Conservation (phyloP, 805 yeast species). For the Candida michaelii region DNA sequence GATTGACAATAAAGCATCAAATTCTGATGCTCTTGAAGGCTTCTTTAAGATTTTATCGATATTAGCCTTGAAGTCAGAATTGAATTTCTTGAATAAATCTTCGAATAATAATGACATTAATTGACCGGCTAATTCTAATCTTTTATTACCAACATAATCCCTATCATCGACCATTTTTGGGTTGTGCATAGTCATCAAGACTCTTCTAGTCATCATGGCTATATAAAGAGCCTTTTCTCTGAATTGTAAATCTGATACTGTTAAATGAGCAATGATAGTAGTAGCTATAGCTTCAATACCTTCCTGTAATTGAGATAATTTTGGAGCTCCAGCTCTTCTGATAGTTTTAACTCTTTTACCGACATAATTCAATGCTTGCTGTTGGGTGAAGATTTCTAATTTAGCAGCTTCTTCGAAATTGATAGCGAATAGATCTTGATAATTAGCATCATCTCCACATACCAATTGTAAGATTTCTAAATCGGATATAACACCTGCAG, state of each 20-base stretch:
- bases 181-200: constrained; percentile 90
- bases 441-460: constrained; percentile 84
- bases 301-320: constrained; percentile 79
- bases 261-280: constrained; percentile 91
- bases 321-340: constrained; percentile 82
- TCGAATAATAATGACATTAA: constrained; percentile 92
- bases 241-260: constrained; percentile 81
- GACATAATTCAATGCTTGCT: constrained; percentile 87
- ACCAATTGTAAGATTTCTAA: constrained; percentile 90
- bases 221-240: constrained; percentile 92
- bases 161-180: constrained; percentile 97
- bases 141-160: constrained; percentile 97
- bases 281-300: constrained; percentile 97
- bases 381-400: constrained; percentile 83
- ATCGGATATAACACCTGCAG: constrained; percentile 92
- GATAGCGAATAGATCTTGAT: constrained; percentile 89
- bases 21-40: constrained; percentile 92
- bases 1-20: constrained; percentile 87
- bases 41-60: constrained; percentile 91
- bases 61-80: constrained; percentile 89
- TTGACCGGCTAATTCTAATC: constrained; percentile 96
- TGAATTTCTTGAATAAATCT: constrained; percentile 95
- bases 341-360: constrained; percentile 92
- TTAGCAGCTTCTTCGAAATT: constrained; percentile 93
- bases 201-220: constrained; percentile 96